A percentile compares a stretch with the other conserved stretches of the same genome.
Conservation (phyloP, 2,329 filamentous ascomycete species). For the Zymoseptoria crescenta region DNA sequence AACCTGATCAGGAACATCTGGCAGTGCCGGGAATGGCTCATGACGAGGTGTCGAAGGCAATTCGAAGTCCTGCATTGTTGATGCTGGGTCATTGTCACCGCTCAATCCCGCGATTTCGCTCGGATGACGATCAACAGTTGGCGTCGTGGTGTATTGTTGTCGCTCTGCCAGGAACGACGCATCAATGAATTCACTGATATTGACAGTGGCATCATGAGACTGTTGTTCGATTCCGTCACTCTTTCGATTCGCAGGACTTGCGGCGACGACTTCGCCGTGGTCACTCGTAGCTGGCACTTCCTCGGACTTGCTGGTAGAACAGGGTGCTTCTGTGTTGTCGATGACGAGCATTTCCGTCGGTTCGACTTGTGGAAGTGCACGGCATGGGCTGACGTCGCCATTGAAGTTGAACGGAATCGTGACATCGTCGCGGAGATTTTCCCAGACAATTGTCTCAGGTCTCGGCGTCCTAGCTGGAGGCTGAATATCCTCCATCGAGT, state of each 20-base stretch:
- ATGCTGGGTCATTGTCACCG: not conserved
- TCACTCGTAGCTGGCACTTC: not conserved
- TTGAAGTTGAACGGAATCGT: conserved; percentile 27
- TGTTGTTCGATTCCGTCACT: not conserved
- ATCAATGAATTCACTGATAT: conserved; percentile 27
- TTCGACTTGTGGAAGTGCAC: conserved; percentile 9
- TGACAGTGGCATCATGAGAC: conserved; percentile 16
- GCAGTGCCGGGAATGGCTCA: conserved; percentile 1
- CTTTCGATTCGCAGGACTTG: not conserved
- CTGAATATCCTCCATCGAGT: conserved; percentile 1
- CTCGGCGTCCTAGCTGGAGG: conserved; percentile 6
- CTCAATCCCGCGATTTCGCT: not conserved
- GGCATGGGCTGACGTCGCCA: conserved; percentile 9
- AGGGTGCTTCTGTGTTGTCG: not conserved
- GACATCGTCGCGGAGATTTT: conserved; percentile 23
- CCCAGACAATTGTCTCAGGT: conserved; percentile 26
- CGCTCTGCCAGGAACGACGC: conserved; percentile 17
- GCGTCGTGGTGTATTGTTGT: not conserved
- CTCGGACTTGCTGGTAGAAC: not conserved
- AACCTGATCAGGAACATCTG: conserved; percentile 6
- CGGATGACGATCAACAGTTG: not conserved
- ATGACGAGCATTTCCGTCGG: conserved; percentile 7
- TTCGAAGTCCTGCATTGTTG: not conserved
- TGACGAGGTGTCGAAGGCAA: not conserved
- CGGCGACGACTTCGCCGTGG: not conserved